phyloP scores from a whole-genome alignment of 1,284 basidiomycete genomes.

The Trichosporon sp. region DNA sequence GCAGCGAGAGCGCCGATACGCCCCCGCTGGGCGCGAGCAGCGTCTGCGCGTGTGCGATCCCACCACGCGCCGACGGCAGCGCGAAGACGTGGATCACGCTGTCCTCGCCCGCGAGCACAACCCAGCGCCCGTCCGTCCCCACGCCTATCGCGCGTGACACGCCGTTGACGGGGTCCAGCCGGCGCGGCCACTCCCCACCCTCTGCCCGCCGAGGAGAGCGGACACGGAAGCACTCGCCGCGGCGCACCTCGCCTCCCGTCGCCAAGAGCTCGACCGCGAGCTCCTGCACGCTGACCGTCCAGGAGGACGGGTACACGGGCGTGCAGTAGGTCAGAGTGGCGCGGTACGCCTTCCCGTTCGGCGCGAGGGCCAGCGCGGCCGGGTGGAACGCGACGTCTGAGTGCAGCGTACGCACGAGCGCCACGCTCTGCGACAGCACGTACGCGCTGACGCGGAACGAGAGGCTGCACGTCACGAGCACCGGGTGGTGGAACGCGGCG shows the following conservation, averaged over 20 bases:
- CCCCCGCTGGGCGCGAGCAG: slow-evolving; percentile 40
- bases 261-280: slow-evolving; percentile 27
- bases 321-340: slow-evolving; percentile 45
- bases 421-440: slow-evolving; percentile 15
- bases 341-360: slow-evolving; percentile 24
- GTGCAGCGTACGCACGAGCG: slow-evolving; percentile 37
- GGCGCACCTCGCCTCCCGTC: slow-evolving; percentile 9
- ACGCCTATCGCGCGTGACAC: slow-evolving; percentile 42
- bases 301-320: slow-evolving; percentile 46
- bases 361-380: slow-evolving; percentile 41
- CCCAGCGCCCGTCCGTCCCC: slow-evolving; percentile 44
- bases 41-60: slow-evolving; percentile 41
- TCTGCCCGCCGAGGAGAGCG: slow-evolving; percentile 7
- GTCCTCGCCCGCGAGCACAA: slow-evolving; percentile 45
- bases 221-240: slow-evolving; percentile 40
- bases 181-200: slow-evolving; percentile 33
- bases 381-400: slow-evolving; percentile 48
- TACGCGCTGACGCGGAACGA: slow-evolving; percentile 43
- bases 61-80: slow-evolving; percentile 23
- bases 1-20: slow-evolving; percentile 39
- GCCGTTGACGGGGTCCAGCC: slow-evolving; percentile 32
- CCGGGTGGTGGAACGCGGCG: slow-evolving; percentile 33
- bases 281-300: slow-evolving; percentile 48
- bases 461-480: slow-evolving; percentile 40
- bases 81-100: slow-evolving; percentile 48